A percentile compares a stretch with the other conserved stretches of the same genome.
Conservation (phyloP, 2,329 filamentous ascomycete genomes). For the Tolypocladium cylindrosporum region DNA sequence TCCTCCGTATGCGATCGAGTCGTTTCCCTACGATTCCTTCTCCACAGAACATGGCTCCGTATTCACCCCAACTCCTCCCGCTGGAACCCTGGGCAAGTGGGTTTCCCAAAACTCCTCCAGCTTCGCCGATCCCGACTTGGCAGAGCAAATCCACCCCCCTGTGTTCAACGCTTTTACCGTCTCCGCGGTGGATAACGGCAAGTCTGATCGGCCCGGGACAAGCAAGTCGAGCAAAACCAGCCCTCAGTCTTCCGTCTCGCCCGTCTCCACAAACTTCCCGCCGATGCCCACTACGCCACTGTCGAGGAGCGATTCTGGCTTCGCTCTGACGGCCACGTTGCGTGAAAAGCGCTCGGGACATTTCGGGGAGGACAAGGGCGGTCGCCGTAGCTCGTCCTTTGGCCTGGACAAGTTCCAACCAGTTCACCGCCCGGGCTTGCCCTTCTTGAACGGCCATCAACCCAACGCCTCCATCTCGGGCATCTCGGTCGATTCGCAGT, state of each 20-base stretch:
- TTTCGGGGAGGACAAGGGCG: conserved; percentile 68
- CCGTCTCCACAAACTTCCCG: conserved; percentile 69
- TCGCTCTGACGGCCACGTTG: conserved; percentile 73
- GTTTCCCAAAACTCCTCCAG: conserved; percentile 82
- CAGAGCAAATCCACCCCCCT: conserved; percentile 43
- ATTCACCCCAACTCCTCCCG: conserved; percentile 61
- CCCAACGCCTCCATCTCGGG: conserved; percentile 49
- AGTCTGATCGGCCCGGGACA: conserved; percentile 68
- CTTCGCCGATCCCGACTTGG: conserved; percentile 60
- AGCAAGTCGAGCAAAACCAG: conserved; percentile 54
- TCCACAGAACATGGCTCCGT: conserved; percentile 75
- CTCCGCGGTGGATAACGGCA: conserved; percentile 56
- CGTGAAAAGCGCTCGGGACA: conserved; percentile 92
- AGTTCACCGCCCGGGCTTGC: conserved; percentile 59
- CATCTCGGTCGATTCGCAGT: conserved; percentile 53
- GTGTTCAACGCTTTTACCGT: conserved; percentile 89
- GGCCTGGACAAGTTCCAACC: conserved; percentile 63
- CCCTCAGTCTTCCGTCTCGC: conserved; percentile 59
- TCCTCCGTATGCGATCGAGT: conserved; percentile 85
- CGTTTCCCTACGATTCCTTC: conserved; percentile 83
- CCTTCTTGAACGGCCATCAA: conserved; percentile 60
- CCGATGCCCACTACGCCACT: conserved; percentile 65
- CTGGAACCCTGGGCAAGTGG: conserved; percentile 72
- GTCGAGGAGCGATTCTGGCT: conserved; percentile 88
- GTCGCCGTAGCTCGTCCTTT: conserved; percentile 86